Evolutionary conservation across 2,329 filamentous ascomycete species (phyloP), one percentile per base, ranked within the genome.

Genomic region (Penicillium nordicum): DNA sequence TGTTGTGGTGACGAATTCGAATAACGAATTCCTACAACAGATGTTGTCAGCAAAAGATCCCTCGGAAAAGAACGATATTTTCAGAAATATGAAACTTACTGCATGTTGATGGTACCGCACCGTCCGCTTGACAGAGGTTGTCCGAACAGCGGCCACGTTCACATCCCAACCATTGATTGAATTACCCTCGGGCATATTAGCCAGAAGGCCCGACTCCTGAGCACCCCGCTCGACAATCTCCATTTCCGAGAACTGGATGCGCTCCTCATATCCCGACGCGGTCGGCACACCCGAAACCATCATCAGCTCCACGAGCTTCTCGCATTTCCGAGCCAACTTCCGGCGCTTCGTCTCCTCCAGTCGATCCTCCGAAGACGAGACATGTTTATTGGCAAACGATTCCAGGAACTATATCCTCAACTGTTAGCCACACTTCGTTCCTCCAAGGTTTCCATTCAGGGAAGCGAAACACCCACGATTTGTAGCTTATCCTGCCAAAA

Each of bases 401-500:
- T 97, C 92, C 25, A 99, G 82, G 70, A 99, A 99, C 90, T 95
- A 67, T 21, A 36, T 16, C 7, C 3, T 18, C 8, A 40, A 44
- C 30, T 41, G 55, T 64, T 43, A 62, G 49, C 37, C 44, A 41
- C 21, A 6, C 11, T 14, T 11, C 37, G 10, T 16, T 29, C 12
- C 21, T 27, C 18, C 27, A 11, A 37, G 29, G 42, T 32, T n/a
- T 27, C 27, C n/a, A 43, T 9, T 5, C 8, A n/a, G n/a, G 32
- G 37, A 38, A 18, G 59, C 21, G 41, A 44, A 16, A 37, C 10
- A 86, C 89, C 65, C 77, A 96, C 90, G 71, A 92, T 85, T 79
- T 99, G 94, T 58, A 99, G 80, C 74, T 96, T 97, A 72, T 97
- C 92, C 78, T 99, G 94, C 94, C 94, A 99, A 70, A 99, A 99